These are phyloP conservation scores for Ophiosphaerella narmari DNA, from an alignment of 2,329 filamentous ascomycete species.

Conservation along the genomic window DNA sequence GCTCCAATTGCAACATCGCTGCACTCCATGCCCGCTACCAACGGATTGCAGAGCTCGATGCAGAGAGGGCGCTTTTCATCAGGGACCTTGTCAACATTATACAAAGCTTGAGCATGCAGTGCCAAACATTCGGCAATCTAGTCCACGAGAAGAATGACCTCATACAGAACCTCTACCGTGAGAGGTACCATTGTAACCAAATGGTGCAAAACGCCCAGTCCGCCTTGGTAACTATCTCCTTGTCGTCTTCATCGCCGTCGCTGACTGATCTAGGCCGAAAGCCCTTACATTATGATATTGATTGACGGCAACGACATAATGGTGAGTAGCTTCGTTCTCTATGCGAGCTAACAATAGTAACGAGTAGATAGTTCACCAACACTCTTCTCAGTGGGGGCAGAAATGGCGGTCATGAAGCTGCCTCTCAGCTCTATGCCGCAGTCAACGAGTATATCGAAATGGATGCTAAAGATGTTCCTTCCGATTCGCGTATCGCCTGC, in stretches of 20 bases:
- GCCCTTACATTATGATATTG: slow-evolving; percentile 59
- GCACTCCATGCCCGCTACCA: background rate
- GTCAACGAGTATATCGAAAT: slow-evolving; percentile 51
- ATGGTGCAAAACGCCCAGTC: slow-evolving; percentile 12
- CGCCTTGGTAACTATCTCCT: background rate
- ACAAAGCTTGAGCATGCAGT: too few relatives aligned
- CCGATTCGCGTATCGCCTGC: slow-evolving; percentile 54
- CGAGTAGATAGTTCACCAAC: slow-evolving; percentile 50
- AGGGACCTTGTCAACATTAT: background rate
- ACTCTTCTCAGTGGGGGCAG: slow-evolving; percentile 56
- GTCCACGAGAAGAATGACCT: too few relatives aligned
- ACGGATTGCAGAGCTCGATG: background rate
- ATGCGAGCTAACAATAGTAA: slow-evolving; percentile 5
- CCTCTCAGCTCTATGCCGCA: slow-evolving; percentile 52
- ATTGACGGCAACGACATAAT: slow-evolving; percentile 62
- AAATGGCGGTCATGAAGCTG: slow-evolving; percentile 58
- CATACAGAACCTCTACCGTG: too few relatives aligned
- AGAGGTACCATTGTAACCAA: too few relatives aligned
- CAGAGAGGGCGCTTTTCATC: slow-evolving; percentile 24
- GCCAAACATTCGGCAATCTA: too few relatives aligned
- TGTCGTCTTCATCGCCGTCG: background rate
- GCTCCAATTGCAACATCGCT: background rate
- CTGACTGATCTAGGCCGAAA: slow-evolving; percentile 26
- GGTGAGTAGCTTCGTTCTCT: slow-evolving; percentile 11
- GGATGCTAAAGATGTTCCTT: slow-evolving; percentile 44